Base-by-base conservation (phyloP, 176 grass and related monocot species). In the Lolium perenne region DNA sequence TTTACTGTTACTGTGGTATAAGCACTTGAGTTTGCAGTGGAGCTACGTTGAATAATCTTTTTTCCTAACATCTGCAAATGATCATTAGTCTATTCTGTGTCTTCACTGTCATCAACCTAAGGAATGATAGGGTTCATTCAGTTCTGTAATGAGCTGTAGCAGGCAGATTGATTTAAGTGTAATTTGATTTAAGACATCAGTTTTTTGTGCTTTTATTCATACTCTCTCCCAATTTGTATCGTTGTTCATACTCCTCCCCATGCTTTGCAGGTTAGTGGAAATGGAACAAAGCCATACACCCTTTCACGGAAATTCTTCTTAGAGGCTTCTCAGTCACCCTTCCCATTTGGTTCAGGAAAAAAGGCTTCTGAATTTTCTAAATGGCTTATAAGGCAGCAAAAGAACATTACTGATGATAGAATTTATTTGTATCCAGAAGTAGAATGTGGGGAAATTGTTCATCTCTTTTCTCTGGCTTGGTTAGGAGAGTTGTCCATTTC, bases 271-370 rank as follows among this genome's bases (percentile, higher is more conserved):
- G 93, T 89, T 80, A 86, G 83, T 78, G 95, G 95, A 71, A 87
- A 89, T 85, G 95, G 88, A 86, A 94, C 47, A 46, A 89, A 89
- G 81, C 93, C 90, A 56, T 98, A 89, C 74, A 88, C 93, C 10
- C 90, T 98, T 80, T 98, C 96, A 64, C 77, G 81, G 38, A 91
- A 84, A 65, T 98, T 95, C 79, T 98, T 93, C 61, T 87, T 84
- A 76, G 90, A 81, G 84, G 84, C 88, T 86, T 94, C 88, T 79
- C 80, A 83, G 82, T 98, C 96, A 77, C 93, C 96, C 9, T 94
- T 95, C 77, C 96, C 96, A 54, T 83, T 95, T 85, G 93, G 93
- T 88, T 92, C 93, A 48, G 93, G 93, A 9, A 92, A 94, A 90
- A 90, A 88, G 23, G 92, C 92, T 78, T 89, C 75, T 48, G 84